Conservation (phyloP, 192 early-diverging fungal genomes). For the Podila minutissima region DNA sequence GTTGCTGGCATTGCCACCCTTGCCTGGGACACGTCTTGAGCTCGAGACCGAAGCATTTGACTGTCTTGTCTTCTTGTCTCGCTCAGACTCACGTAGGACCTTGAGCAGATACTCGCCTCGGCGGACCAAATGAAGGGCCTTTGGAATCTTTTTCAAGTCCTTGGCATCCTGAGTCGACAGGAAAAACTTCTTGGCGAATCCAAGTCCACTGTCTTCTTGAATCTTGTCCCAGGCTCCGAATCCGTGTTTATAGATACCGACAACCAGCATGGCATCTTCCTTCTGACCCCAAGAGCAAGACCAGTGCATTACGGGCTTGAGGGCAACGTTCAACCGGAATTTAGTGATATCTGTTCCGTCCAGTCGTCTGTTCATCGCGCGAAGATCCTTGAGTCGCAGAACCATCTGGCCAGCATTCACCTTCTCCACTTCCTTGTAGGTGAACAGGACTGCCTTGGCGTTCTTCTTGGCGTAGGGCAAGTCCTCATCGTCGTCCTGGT, state of each 20-base stretch:
- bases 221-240: constrained; percentile 93
- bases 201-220: constrained; percentile 80
- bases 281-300: constrained; percentile 84
- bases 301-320: constrained; percentile 92
- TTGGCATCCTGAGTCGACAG: constrained; percentile 59
- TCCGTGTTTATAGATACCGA: constrained; percentile 94
- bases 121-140: constrained; percentile 85
- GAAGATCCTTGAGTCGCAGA: constrained; percentile 79
- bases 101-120: constrained; percentile 94
- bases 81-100: constrained; percentile 76
- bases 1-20: constrained; percentile 10
- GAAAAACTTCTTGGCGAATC: constrained; percentile 89
- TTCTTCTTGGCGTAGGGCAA: constrained; percentile 47
- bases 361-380: constrained; percentile 70
- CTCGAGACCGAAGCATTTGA: constrained; percentile 18
- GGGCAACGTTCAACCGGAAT: constrained; percentile 81
- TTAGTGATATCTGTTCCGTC: constrained; percentile 64
- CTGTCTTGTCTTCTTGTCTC: constrained; percentile 45
- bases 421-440: constrained; percentile 80
- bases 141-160: constrained; percentile 73
- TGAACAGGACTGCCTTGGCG: constrained; percentile 77
- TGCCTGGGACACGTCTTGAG: constrained; percentile 42
- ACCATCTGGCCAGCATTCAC: constrained; percentile 89
- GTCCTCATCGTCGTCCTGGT: constrained; percentile 46
- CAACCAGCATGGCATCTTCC: constrained; percentile 96